Evolutionary conservation across 331 rosid genomes (phyloP).

Genomic region (Quercus phellos): DNA sequence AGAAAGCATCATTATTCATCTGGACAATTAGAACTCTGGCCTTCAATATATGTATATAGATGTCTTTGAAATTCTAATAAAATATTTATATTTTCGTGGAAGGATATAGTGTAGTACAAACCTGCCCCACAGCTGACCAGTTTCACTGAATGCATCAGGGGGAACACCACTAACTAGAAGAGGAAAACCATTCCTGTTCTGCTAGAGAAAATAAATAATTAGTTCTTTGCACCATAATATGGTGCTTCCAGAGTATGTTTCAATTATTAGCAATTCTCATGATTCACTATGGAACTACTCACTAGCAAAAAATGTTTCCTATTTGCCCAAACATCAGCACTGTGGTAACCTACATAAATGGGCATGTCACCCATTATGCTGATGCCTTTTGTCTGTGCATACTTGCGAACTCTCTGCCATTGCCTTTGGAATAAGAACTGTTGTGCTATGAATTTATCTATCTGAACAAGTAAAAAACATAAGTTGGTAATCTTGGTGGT

Average conservation of each 20-base stretch:
- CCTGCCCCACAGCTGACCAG: constrained; percentile 99
- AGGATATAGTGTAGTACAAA: constrained; percentile 15
- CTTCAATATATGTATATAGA: constrained; percentile 12
- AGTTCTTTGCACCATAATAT: background rate
- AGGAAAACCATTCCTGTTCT: constrained; percentile 86
- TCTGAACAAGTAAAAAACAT: constrained; percentile 50
- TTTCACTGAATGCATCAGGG: constrained; percentile 94
- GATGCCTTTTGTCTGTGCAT: constrained; percentile 68
- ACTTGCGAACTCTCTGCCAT: constrained; percentile 79
- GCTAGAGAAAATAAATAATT: constrained; percentile 30
- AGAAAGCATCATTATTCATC: background rate
- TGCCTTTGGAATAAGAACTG: constrained; percentile 97
- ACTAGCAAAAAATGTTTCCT: constrained; percentile 80
- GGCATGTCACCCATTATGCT: constrained; percentile 99
- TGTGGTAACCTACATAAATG: constrained; percentile 95
- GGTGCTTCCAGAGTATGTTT: background rate
- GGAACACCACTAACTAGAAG: constrained; percentile 90
- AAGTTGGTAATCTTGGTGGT: constrained; percentile 13
- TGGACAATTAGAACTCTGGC: background rate
- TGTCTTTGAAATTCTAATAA: background rate
- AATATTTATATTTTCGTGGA: background rate
- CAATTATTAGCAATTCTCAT: background rate
- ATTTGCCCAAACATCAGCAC: constrained; percentile 99
- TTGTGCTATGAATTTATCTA: constrained; percentile 70
- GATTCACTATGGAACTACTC: constrained; percentile 26